Evolutionary conservation across 352 stramenopile species (phyloP), one percentile per base, ranked within the genome.

Genomic region (Salisapilia sapeloensis): DNA sequence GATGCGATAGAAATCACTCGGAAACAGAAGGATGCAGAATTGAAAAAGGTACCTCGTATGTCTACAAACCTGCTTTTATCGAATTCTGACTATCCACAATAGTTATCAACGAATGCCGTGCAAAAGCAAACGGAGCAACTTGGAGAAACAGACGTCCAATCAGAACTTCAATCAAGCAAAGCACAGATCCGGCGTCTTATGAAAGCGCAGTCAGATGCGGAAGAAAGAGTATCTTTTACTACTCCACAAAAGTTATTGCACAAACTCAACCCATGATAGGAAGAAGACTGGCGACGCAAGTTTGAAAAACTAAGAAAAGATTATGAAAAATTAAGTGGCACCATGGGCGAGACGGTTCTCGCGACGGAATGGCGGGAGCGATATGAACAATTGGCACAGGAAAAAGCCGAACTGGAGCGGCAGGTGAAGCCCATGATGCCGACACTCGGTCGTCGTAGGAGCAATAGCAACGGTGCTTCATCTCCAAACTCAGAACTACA

Each of bases 21-120:
- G n/a, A 91, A 91, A 41, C 75, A 91, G 40, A 87, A 91, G 47
- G 75, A 91, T 19, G 71, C 75, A 0, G 71, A 91, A 42, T 76
- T 87, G 26, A 57, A 62, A 36, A 91, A 91, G 60, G 75, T 87
- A 21, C 24, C 11, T 36, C 22, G 8, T 1, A 14, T 18, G 32
- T 36, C 23, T n/a, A n/a, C n/a, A n/a, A 6, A 16, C 10, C 4
- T n/a, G 13, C 29, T n/a, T 4, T 13, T 6, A 4, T 7, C n/a
- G 21, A 38, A n/a, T 40, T 22, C 29, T n/a, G 4, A 37, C n/a
- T 8, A 13, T 49, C 6, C n/a, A 90, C 71, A 84, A 86, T 49
- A 87, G 56, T 35, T n/a, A n/a, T n/a, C n/a, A n/a, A 62, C 66
- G 26, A 84, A 69, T 34, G 66, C 65, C 18, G 55, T 84, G 18